Conservation (phyloP, 2,329 filamentous ascomycete species). For the Clarireedia paspali region DNA sequence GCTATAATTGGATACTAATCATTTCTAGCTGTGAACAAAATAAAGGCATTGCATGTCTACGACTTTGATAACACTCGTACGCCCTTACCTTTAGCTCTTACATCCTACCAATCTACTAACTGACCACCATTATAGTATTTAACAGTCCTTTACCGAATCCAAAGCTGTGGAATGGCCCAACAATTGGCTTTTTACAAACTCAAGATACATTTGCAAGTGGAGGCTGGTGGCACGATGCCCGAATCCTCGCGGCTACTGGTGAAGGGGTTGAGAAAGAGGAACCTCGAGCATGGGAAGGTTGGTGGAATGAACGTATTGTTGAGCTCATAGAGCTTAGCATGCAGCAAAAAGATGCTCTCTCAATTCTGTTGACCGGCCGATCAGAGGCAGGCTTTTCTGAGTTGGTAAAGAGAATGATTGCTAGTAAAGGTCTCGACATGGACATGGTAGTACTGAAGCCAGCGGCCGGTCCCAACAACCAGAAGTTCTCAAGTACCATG, state of each 20-base stretch:
- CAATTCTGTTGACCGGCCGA: constrained; percentile 80
- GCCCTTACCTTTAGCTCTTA: constrained; percentile 24
- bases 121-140: constrained; percentile 55
- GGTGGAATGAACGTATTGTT: constrained; percentile 92
- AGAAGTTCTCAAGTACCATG: constrained; percentile 78
- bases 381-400: constrained; percentile 69
- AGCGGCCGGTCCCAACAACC: constrained; percentile 67
- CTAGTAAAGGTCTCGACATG: constrained; percentile 72
- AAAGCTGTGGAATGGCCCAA: constrained; percentile 74
- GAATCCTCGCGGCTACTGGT: constrained; percentile 79
- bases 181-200: constrained; percentile 67
- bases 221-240: constrained; percentile 95
- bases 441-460: constrained; percentile 88
- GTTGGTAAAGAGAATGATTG: constrained; percentile 73
- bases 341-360: constrained; percentile 76
- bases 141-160: constrained; percentile 83
- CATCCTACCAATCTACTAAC: not conserved
- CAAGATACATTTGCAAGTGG: constrained; percentile 73
- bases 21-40: constrained; percentile 48
- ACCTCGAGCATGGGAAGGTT: constrained; percentile 75
- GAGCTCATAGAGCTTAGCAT: constrained; percentile 75
- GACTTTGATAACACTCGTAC: constrained; percentile 95
- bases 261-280: constrained; percentile 78
- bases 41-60: constrained; percentile 83
- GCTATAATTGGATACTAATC: constrained; percentile 10